These are phyloP conservation scores for Leucocoprinus birnbaumii DNA, from an alignment of 768 basidiomycete genomes.

Conservation along the genomic window DNA sequence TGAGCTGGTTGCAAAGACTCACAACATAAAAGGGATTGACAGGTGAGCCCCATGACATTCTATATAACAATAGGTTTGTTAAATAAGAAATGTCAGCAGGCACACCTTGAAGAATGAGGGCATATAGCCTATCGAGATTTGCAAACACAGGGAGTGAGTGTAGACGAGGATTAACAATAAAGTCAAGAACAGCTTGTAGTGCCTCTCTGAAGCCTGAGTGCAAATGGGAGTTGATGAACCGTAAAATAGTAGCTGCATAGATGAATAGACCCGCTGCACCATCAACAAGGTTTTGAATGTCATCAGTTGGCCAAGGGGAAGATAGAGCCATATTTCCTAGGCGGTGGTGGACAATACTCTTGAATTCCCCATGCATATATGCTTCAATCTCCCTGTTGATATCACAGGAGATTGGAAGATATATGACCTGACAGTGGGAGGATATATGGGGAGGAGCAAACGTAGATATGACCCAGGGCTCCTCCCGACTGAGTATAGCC, in stretches of 20 bases:
- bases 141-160: background rate
- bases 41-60: too few relatives aligned
- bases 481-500: background rate
- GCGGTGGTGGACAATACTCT: conserved; percentile 1
- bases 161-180: background rate
- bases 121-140: conserved; percentile 15
- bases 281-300: conserved; percentile 14
- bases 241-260: conserved; percentile 23
- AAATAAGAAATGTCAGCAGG: background rate
- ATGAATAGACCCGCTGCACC: conserved; percentile 23
- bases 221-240: conserved; percentile 19
- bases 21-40: too few relatives aligned
- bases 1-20: too few relatives aligned
- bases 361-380: conserved; percentile 1
- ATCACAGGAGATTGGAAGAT: background rate
- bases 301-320: conserved; percentile 13
- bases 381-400: background rate
- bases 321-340: background rate
- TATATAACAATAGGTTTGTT: too few relatives aligned
- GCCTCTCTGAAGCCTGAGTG: background rate
- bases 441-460: background rate
- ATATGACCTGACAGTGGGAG: background rate
- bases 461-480: background rate
- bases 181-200: background rate
- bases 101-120: conserved; percentile 3